Evolutionary conservation across 257 asterid genomes (phyloP).

Genomic region (Solanum arcanum): DNA sequence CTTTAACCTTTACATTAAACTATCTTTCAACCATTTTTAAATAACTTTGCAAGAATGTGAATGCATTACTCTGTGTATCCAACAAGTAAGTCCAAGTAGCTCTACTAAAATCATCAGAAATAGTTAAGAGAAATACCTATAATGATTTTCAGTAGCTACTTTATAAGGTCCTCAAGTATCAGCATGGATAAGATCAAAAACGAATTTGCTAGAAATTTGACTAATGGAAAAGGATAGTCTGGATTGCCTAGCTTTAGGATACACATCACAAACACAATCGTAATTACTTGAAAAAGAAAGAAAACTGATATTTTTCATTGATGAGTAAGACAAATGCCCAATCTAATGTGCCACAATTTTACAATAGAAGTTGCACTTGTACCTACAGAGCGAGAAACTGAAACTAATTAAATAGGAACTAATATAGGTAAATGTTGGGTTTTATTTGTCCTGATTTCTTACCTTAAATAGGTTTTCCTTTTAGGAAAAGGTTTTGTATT

Average conservation of each 20-base stretch:
- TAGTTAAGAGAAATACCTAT: not conserved
- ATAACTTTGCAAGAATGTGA: too few relatives aligned
- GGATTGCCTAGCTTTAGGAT: not conserved
- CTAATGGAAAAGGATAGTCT: not conserved
- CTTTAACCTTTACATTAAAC: too few relatives aligned
- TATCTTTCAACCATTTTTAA: too few relatives aligned
- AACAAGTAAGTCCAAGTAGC: not conserved
- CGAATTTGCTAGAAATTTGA: not conserved
- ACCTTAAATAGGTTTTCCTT: too few relatives aligned
- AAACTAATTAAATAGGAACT: not conserved
- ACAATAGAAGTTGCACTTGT: not conserved
- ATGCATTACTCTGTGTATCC: not conserved
- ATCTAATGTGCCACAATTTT: not conserved
- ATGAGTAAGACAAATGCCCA: not conserved
- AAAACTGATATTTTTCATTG: too few relatives aligned
- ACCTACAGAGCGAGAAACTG: not conserved
- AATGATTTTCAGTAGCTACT: not conserved
- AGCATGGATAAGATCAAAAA: not conserved
- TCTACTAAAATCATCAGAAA: not conserved
- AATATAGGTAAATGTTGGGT: too few relatives aligned
- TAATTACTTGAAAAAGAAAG: not conserved
- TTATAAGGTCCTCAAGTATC: not conserved
- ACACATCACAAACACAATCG: not conserved
- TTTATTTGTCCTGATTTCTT: too few relatives aligned
- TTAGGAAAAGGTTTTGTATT: too few relatives aligned